Base-by-base conservation (phyloP, 2,329 filamentous ascomycete species). In the Neospermospora avenae region DNA sequence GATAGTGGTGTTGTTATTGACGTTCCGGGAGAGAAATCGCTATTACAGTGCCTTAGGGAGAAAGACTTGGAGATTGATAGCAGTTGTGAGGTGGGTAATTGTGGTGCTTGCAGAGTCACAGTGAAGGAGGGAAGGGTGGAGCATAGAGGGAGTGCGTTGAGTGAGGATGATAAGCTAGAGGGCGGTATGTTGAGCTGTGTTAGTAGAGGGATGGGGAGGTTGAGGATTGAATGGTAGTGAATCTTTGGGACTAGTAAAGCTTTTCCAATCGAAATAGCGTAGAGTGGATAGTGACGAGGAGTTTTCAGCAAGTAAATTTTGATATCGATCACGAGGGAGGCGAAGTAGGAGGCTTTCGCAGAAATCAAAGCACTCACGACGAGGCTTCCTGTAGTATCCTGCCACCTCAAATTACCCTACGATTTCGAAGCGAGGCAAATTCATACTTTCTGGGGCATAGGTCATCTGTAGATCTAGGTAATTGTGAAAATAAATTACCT, bases 41-140 rank as follows among this genome's bases (percentile, higher is more conserved):
- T 79, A n/a, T 68, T 80, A 1, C 72, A 76, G 58, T 70, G 75
- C 10, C 63, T 81, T 49, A 70, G 71, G 28, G 72, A 73, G 3
- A 71, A 72, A 2, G 78, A 78, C 0, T 57, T 67, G 34, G 76
- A 76, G 28, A 67, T 78, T 2, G 71, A 74, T 55, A 75, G 71
- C 35, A 75, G 73, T 16, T 78, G 77, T 39, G 75, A 77, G 63
- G 73, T 73, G 16, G 76, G 76, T 0, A 76, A 76, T 48, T 78
- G 76, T 52, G 76, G 75, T 8, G 74, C 74, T 7, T 78, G 76
- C 61, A 73, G 67, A 46, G 74, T 78, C 4, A 71, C 68, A n/a
- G 67, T 77, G 16, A 73, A 69, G 45, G 55, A 57, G 0, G 76
- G 76, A 1, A 67, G 69, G 22, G 68, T 77, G 1, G 70, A 74